A percentile compares a stretch with the other conserved stretches of the same genome.
Evolutionary conservation across 768 basidiomycete genomes (phyloP).

Genomic region (Cystobasidium onofrii): DNA sequence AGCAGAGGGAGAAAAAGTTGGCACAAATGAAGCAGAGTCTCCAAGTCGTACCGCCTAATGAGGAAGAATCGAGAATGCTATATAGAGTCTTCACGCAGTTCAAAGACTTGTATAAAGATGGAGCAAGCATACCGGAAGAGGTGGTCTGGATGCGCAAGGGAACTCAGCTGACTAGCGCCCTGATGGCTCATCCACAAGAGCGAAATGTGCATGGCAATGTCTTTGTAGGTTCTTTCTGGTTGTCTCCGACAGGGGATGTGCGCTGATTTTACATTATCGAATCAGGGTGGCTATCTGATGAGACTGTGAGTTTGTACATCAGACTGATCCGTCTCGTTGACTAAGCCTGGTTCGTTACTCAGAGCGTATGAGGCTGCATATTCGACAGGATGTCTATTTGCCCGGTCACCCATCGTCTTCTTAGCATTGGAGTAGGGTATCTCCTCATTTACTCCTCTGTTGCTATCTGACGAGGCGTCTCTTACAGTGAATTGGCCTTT

Average conservation of each 20-base stretch:
- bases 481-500: slow-evolving; percentile 37
- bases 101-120: neutral
- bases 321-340: too few species aligned
- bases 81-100: slow-evolving; percentile 19
- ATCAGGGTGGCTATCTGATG: slow-evolving; percentile 40
- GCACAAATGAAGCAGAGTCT: slow-evolving; percentile 5
- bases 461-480: neutral
- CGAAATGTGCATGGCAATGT: slow-evolving; percentile 25
- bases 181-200: slow-evolving; percentile 30
- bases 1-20: slow-evolving; percentile 37
- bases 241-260: neutral
- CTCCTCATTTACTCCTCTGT: too few species aligned
- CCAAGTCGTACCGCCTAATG: slow-evolving; percentile 4
- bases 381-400: slow-evolving; percentile 38
- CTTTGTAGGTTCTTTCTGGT: neutral
- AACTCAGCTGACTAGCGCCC: slow-evolving; percentile 17
- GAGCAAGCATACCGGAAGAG: slow-evolving; percentile 20
- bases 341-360: too few species aligned
- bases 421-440: slow-evolving; percentile 36
- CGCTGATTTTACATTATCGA: neutral
- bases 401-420: slow-evolving; percentile 37
- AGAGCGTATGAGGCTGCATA: slow-evolving; percentile 40
- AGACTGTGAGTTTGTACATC: slow-evolving; percentile 16
- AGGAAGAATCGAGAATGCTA: slow-evolving; percentile 21
- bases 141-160: slow-evolving; percentile 30